Evolutionary conservation across 768 basidiomycete species (phyloP).

Genomic region (Inosperma sp.): DNA sequence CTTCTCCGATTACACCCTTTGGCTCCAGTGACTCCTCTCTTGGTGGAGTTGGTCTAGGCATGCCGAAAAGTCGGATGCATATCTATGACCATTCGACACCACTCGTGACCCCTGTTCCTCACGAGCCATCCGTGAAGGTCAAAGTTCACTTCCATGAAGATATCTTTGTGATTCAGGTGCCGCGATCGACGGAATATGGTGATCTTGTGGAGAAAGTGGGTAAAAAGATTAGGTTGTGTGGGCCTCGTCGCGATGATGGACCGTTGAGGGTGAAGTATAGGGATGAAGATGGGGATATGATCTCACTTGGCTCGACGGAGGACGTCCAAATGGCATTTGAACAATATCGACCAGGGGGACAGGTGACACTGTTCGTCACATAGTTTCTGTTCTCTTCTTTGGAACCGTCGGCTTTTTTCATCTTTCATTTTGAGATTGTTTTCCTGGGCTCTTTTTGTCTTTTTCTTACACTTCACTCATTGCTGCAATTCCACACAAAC

Average conservation of each 20-base stretch:
- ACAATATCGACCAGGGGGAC: conserved; percentile 70
- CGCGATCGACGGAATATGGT: conserved; percentile 69
- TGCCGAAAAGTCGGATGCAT: conserved; percentile 53
- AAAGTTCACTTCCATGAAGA: conserved; percentile 95
- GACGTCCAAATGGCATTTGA: conserved; percentile 95
- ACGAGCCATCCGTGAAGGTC: conserved; percentile 64
- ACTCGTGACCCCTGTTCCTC: conserved; percentile 18
- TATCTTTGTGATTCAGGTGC: conserved; percentile 91
- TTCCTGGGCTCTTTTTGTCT: conserved; percentile 9
- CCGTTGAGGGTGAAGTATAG: conserved; percentile 82
- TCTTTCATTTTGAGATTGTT: conserved; percentile 10
- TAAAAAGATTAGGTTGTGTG: conserved; percentile 89
- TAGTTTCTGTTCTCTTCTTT: conserved; percentile 32
- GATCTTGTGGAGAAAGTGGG: conserved; percentile 88
- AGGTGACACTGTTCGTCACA: conserved; percentile 77
- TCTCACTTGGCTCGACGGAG: conserved; percentile 84
- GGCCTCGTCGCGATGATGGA: conserved; percentile 73
- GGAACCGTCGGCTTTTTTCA: conserved; percentile 8
- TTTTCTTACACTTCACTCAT: conserved; percentile 15
- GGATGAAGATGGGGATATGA: conserved; percentile 91
- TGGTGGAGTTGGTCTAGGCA: conserved; percentile 40
- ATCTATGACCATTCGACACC: conserved; percentile 39
- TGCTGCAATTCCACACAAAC: conserved; percentile 8
- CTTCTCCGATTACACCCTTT: conserved; percentile 85
- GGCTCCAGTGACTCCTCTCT: conserved; percentile 86